Percentiles rank a stretch among this genome's conserved stretches.
Evolutionary conservation across 2,329 filamentous ascomycete species (phyloP).

Genomic region (Hawksworthiomyces lignivorus): DNA sequence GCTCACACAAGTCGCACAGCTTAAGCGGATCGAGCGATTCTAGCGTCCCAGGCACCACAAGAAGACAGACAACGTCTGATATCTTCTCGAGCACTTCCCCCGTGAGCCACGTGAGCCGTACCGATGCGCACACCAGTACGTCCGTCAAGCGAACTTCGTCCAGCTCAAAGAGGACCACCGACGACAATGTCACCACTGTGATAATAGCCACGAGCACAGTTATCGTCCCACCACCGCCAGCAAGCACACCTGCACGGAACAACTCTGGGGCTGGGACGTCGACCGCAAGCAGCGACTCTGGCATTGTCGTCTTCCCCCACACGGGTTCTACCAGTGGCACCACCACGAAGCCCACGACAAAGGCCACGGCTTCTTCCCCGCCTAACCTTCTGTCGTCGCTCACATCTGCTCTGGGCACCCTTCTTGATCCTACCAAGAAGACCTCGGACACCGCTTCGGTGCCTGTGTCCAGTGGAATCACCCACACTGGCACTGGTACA

Average conservation of each 20-base stretch:
- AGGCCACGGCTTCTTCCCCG: neutral
- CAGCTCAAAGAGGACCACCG: neutral
- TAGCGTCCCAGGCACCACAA: slow-evolving; percentile 13
- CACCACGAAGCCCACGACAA: neutral
- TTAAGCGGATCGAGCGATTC: no score
- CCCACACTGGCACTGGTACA: slow-evolving; percentile 7
- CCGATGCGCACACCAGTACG: neutral
- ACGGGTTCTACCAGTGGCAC: neutral
- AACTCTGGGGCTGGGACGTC: neutral
- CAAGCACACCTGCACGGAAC: neutral
- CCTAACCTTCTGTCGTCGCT: slow-evolving; percentile 2
- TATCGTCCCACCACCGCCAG: slow-evolving; percentile 14
- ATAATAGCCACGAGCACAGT: slow-evolving; percentile 20
- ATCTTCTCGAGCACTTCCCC: slow-evolving; percentile 5
- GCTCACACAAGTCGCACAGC: no score
- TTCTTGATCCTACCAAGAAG: neutral
- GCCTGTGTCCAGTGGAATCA: slow-evolving; percentile 8
- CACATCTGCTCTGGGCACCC: slow-evolving; percentile 1
- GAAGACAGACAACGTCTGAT: slow-evolving; percentile 13
- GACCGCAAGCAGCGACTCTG: slow-evolving; percentile 13
- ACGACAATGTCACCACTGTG: slow-evolving; percentile 19
- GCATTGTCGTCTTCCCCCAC: slow-evolving; percentile 9
- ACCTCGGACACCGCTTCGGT: neutral
- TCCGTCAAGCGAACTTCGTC: neutral
- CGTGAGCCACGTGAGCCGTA: slow-evolving; percentile 2